Conservation (phyloP, 768 basidiomycete genomes). For the Termitomyces sp. region DNA sequence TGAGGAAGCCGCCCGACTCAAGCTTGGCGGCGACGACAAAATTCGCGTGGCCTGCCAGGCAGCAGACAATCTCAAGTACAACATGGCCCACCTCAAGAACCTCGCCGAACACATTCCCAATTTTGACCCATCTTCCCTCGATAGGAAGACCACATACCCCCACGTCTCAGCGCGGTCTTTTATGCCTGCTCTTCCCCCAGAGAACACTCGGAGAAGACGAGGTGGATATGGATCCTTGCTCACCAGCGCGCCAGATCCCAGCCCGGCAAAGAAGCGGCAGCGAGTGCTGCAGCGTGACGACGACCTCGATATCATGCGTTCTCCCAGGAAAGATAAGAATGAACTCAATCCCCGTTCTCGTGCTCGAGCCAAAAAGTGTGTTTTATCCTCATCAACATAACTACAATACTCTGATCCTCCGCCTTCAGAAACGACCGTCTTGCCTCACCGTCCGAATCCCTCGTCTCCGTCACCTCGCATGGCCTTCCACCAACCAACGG, state of each 20-base stretch:
- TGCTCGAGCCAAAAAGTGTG: conserved; percentile 57
- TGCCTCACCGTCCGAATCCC: conserved; percentile 67
- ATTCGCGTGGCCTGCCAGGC: conserved; percentile 91
- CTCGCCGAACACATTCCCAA: conserved; percentile 60
- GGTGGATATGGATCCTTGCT: conserved; percentile 51
- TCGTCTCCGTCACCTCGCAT: conserved; percentile 69
- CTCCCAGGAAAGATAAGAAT: conserved; percentile 58
- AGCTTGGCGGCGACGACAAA: conserved; percentile 96
- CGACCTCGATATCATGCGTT: conserved; percentile 51
- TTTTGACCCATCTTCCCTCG: conserved; percentile 51
- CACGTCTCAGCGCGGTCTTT: conserved; percentile 68
- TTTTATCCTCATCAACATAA: conserved; percentile 7
- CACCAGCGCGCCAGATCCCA: conserved; percentile 48
- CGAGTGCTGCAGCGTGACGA: conserved; percentile 51
- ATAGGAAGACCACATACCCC: conserved; percentile 65
- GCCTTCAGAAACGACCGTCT: conserved; percentile 54
- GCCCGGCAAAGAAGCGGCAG: conserved; percentile 67
- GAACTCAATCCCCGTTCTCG: conserved; percentile 45
- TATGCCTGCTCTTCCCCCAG: conserved; percentile 54
- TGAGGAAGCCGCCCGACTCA: conserved; percentile 86
- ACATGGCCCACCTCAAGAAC: conserved; percentile 53
- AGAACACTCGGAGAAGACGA: conserved; percentile 60
- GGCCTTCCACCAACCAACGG: conserved; percentile 34
- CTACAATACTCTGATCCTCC: conserved; percentile 6
- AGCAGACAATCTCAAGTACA: conserved; percentile 76